A percentile compares a stretch with the other conserved stretches of the same genome.
Evolutionary conservation across 1,284 basidiomycete genomes (phyloP).

Genomic region (Puccinia polysora): DNA sequence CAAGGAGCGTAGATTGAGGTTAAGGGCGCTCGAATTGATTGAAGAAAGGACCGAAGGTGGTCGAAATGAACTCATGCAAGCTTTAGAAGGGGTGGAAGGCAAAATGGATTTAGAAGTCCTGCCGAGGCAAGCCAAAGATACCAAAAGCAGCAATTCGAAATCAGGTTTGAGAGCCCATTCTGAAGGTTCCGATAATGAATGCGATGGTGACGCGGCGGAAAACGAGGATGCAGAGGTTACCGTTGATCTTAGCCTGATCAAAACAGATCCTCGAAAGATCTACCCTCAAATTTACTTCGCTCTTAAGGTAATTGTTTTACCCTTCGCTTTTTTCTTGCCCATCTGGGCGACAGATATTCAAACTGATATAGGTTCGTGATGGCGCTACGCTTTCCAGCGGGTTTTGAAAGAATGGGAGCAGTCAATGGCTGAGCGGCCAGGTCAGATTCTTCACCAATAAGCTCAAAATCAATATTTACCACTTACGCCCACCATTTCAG

Average conservation of each 20-base stretch:
- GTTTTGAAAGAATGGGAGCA: slow-evolving; percentile 93
- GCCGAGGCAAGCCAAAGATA: slow-evolving; percentile 55
- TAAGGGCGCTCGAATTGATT: slow-evolving; percentile 87
- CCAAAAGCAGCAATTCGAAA: slow-evolving; percentile 46
- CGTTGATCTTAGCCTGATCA: slow-evolving; percentile 74
- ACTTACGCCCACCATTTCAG: background rate
- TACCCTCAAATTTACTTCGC: slow-evolving; percentile 97
- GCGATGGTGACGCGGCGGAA: slow-evolving; percentile 40
- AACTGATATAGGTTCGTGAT: background rate
- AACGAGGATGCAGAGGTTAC: slow-evolving; percentile 58
- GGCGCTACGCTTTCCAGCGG: slow-evolving; percentile 54
- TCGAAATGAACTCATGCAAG: slow-evolving; percentile 89
- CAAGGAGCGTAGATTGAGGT: slow-evolving; percentile 78
- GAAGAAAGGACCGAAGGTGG: slow-evolving; percentile 67
- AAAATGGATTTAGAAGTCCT: slow-evolving; percentile 61
- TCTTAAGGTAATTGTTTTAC: slow-evolving; percentile 61
- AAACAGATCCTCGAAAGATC: slow-evolving; percentile 85
- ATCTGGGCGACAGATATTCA: too few relatives aligned
- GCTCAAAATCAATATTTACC: background rate
- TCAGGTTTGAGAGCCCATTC: slow-evolving; percentile 45
- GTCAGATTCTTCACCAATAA: slow-evolving; percentile 57
- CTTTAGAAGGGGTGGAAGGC: slow-evolving; percentile 82
- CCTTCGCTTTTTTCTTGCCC: background rate
- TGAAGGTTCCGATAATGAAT: slow-evolving; percentile 43
- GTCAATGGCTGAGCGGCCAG: slow-evolving; percentile 83